phyloP scores from a whole-genome alignment of 2,329 filamentous ascomycete genomes.

The Chalaropsis ovoidea region DNA sequence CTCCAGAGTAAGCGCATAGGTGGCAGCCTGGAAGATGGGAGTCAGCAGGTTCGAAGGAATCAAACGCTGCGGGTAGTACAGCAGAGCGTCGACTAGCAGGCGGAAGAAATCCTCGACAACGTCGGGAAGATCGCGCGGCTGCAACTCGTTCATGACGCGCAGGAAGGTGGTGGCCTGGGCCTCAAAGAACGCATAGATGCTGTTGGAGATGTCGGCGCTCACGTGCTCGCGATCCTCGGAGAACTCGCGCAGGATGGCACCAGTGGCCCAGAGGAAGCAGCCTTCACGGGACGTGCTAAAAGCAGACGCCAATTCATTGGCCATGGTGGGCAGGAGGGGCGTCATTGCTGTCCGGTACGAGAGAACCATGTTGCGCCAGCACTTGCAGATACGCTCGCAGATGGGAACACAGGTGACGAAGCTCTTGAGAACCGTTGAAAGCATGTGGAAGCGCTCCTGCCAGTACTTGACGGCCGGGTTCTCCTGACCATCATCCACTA shows the following conservation, averaged over 20 bases:
- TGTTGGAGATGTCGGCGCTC: conserved; percentile 67
- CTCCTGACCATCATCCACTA: conserved; percentile 58
- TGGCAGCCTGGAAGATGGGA: conserved; percentile 76
- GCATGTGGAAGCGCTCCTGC: conserved; percentile 80
- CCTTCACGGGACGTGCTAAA: conserved; percentile 82
- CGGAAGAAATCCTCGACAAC: conserved; percentile 97
- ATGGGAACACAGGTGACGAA: conserved; percentile 82
- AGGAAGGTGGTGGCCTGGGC: conserved; percentile 85
- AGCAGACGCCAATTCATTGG: conserved; percentile 75
- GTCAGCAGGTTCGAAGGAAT: conserved; percentile 68
- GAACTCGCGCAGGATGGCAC: conserved; percentile 89
- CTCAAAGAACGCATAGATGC: conserved; percentile 91
- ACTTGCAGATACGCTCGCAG: conserved; percentile 84
- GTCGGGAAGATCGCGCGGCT: conserved; percentile 60
- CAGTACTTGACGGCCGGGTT: conserved; percentile 95
- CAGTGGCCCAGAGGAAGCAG: conserved; percentile 97
- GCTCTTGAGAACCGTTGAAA: conserved; percentile 76
- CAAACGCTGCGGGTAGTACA: conserved; percentile 81
- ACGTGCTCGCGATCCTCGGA: conserved; percentile 82
- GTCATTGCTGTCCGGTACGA: conserved; percentile 86
- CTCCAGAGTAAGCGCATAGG: conserved; percentile 76
- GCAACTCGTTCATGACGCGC: conserved; percentile 74
- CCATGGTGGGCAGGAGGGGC: conserved; percentile 72
- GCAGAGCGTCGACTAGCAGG: conserved; percentile 76
- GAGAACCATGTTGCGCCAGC: conserved; percentile 94